These are phyloP conservation scores for Xerocomellus chrysenteron DNA, from an alignment of 768 basidiomycete genomes.

Conservation along the genomic window DNA sequence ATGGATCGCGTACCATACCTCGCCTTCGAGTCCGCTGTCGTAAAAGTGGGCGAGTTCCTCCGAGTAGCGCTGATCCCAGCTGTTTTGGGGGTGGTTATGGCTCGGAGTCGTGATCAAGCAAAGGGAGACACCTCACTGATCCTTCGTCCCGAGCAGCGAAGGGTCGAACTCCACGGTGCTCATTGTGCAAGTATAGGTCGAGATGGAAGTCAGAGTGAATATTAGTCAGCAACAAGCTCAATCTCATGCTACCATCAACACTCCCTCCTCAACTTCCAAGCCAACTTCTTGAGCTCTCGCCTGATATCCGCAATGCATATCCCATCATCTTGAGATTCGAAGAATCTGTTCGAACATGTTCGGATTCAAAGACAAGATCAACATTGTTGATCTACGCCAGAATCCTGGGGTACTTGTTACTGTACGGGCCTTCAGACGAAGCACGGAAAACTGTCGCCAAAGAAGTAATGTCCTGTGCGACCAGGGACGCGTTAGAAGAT, in stretches of 20 bases:
- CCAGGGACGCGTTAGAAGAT: background rate
- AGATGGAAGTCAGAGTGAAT: background rate
- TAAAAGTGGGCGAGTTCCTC: conserved; percentile 69
- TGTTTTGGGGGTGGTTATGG: conserved; percentile 26
- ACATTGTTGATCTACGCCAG: background rate
- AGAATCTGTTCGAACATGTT: background rate
- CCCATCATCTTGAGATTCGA: background rate
- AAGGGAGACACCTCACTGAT: conserved; percentile 54
- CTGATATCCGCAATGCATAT: background rate
- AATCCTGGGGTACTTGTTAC: background rate
- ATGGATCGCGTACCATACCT: conserved; percentile 61
- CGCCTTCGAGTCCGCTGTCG: conserved; percentile 81
- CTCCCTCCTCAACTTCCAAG: background rate
- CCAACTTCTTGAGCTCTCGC: background rate
- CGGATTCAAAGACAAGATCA: background rate
- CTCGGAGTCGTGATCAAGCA: background rate
- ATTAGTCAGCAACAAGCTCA: conserved; percentile 18
- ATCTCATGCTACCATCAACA: no score
- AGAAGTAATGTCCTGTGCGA: background rate
- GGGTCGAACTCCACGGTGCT: conserved; percentile 52
- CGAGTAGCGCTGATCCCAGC: conserved; percentile 79
- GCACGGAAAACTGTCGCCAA: background rate
- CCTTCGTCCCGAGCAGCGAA: conserved; percentile 76
- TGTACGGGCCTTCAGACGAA: background rate
- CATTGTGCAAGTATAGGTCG: conserved; percentile 20